Evolutionary conservation across 2,329 filamentous ascomycete species (phyloP).

Genomic region (Xylaria sp.): DNA sequence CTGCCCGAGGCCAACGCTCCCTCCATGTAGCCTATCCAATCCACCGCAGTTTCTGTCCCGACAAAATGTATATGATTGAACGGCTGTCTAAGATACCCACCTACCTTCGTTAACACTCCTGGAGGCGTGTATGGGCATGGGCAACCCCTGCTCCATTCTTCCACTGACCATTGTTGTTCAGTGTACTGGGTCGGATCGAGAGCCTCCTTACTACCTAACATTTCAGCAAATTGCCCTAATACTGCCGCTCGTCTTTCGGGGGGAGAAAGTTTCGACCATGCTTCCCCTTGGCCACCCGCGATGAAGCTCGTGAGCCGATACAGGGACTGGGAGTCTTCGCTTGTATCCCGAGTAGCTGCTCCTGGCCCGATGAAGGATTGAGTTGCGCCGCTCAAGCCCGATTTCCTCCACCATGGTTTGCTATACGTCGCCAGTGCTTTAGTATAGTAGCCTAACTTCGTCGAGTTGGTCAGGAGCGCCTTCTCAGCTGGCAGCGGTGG

Average conservation of each 20-base stretch:
- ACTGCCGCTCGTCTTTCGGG: conserved; percentile 41
- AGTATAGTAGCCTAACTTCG: conserved; percentile 59
- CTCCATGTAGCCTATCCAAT: conserved; percentile 70
- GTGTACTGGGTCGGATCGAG: conserved; percentile 50
- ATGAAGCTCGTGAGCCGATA: conserved; percentile 54
- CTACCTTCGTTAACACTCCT: conserved; percentile 51
- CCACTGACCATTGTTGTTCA: conserved; percentile 52
- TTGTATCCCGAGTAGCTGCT: conserved; percentile 58
- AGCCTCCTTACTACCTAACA: conserved; percentile 39
- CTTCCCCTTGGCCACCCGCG: conserved; percentile 49
- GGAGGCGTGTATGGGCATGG: conserved; percentile 53
- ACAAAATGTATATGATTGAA: conserved; percentile 61
- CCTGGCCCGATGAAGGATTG: conserved; percentile 59
- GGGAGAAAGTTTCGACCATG: conserved; percentile 45
- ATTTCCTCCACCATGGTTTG: conserved; percentile 52
- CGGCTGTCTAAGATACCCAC: conserved; percentile 48
- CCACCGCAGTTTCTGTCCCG: conserved; percentile 62
- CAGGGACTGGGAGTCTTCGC: conserved; percentile 45
- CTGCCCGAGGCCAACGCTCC: conserved; percentile 63
- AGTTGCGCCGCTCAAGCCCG: conserved; percentile 57
- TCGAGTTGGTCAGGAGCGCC: conserved; percentile 49
- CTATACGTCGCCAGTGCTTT: conserved; percentile 60
- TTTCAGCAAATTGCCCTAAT: conserved; percentile 44
- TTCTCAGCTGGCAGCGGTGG: conserved; percentile 58
- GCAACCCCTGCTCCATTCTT: conserved; percentile 54